Conservation (phyloP, 75 land plant species). For the Sequoia sempervirens region DNA sequence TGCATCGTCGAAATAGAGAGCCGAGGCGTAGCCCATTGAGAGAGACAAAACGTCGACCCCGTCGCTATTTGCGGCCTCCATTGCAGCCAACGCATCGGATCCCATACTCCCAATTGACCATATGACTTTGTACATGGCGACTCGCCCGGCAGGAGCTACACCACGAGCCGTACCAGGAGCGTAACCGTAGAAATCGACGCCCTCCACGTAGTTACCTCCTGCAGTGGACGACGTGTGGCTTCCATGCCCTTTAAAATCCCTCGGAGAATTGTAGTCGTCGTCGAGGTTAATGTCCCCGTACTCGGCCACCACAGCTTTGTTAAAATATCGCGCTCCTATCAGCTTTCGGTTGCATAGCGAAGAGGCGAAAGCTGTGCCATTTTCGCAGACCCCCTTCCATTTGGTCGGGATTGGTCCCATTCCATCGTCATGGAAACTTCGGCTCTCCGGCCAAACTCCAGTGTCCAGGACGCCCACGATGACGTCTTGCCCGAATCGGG, state of each 20-base stretch:
- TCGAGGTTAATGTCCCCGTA: not conserved
- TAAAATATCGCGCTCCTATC: slow-evolving; percentile 17
- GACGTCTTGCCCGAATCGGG: slow-evolving; percentile 13
- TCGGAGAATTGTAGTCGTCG: slow-evolving; percentile 11
- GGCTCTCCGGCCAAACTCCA: slow-evolving; percentile 67
- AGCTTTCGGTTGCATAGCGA: slow-evolving; percentile 4
- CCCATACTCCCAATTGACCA: slow-evolving; percentile 16
- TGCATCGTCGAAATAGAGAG: slow-evolving; percentile 13
- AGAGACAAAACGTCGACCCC: slow-evolving; percentile 32
- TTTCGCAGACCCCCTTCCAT: not conserved
- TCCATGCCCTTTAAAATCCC: slow-evolving; percentile 23
- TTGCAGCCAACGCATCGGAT: slow-evolving; percentile 32
- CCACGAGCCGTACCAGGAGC: slow-evolving; percentile 25
- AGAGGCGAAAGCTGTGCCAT: not conserved
- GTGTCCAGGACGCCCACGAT: slow-evolving; percentile 56
- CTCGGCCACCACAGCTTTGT: slow-evolving; percentile 6
- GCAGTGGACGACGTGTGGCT: slow-evolving; percentile 28
- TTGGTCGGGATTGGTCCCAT: not conserved
- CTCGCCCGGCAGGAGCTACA: slow-evolving; percentile 9
- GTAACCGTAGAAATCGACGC: slow-evolving; percentile 7
- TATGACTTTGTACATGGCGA: slow-evolving; percentile 29
- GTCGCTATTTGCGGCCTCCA: slow-evolving; percentile 26
- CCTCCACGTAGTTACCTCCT: slow-evolving; percentile 10
- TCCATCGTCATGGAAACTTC: slow-evolving; percentile 31
- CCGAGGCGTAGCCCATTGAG: slow-evolving; percentile 22